Base-by-base conservation (phyloP, 441 rosid genomes). In the Populus hybrid region DNA sequence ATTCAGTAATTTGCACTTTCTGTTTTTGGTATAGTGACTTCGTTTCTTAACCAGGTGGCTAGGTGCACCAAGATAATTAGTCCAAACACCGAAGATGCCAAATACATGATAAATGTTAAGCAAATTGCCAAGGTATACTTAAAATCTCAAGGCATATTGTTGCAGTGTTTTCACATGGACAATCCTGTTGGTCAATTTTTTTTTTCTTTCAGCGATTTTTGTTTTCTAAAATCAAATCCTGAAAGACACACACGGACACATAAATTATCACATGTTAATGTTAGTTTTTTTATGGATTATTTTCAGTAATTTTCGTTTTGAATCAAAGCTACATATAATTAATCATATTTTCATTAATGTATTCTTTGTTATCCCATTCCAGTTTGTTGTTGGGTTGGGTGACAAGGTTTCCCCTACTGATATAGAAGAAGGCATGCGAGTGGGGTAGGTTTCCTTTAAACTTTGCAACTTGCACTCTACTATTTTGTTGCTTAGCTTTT, bases 381-480 rank as follows among this genome's bases (percentile, higher is more conserved):
- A 95, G 97, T 95, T 95, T 88, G 98, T 95, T 78, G 99, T 95
- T 90, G 98, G 99, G 32, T 95, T 95, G 35, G 99, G 99, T 10
- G 99, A 95, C 85, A 95, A 94, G 81, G 99, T 95, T 64, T 95
- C 99, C 42, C 99, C 98, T 10, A 94, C 99, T 64, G 98, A 94
- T 64, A 94, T 95, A 40, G 99, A 95, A 87, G 99, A 95, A 89
- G 99, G 99, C 91, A 95, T 95, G 99, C 93, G 99, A 14, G 98
- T 94, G 1, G 99, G 99, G 99, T 95, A 86, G 69, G 89, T 82
- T 78, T 26, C 36, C 35, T 46, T 46, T 46, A 40, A 40, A 11
- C 50, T 11, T 40, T 40, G 50, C 50, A 10, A 38, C 1, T 40
- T 40, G 50, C 50, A 40, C 50, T 40, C 50, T 40, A 40, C 50